A percentile compares a stretch with the other conserved stretches of the same genome.
Evolutionary conservation across 2,329 filamentous ascomycete genomes (phyloP).

Genomic region (Mycogone perniciosa): DNA sequence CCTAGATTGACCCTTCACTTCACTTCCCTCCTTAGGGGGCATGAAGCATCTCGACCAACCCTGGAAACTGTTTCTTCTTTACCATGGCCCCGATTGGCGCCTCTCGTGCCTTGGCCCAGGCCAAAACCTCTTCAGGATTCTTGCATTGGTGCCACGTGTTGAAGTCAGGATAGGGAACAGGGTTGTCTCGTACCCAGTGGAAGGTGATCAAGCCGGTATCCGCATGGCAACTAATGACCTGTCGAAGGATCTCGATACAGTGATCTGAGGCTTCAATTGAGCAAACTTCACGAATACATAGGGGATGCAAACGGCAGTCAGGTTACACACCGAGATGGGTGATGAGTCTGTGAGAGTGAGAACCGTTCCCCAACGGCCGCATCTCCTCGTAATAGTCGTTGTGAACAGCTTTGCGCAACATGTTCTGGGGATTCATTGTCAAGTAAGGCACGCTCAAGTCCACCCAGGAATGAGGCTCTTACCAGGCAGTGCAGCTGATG

Average conservation of each 20-base stretch:
- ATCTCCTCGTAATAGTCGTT: no score
- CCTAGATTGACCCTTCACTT: no score
- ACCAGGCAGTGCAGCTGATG: slow-evolving; percentile 10
- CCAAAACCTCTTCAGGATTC: background rate
- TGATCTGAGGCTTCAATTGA: background rate
- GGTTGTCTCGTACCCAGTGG: background rate
- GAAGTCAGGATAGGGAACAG: background rate
- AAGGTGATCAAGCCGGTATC: background rate
- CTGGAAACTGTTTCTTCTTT: no score
- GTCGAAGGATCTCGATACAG: background rate
- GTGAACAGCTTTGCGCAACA: background rate
- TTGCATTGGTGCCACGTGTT: background rate
- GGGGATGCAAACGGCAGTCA: no score
- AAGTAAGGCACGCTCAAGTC: background rate
- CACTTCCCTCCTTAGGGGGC: no score
- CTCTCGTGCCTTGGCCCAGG: background rate
- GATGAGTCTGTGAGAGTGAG: no score
- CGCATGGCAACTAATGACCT: no score
- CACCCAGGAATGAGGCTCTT: background rate
- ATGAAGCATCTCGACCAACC: no score
- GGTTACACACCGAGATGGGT: no score
- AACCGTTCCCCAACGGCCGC: no score
- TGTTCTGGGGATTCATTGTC: background rate
- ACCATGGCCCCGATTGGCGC: background rate
- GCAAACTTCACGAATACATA: no score